phyloP scores from a whole-genome alignment of 2,329 filamentous ascomycete genomes.

The Cordyceps cateniannulata region DNA sequence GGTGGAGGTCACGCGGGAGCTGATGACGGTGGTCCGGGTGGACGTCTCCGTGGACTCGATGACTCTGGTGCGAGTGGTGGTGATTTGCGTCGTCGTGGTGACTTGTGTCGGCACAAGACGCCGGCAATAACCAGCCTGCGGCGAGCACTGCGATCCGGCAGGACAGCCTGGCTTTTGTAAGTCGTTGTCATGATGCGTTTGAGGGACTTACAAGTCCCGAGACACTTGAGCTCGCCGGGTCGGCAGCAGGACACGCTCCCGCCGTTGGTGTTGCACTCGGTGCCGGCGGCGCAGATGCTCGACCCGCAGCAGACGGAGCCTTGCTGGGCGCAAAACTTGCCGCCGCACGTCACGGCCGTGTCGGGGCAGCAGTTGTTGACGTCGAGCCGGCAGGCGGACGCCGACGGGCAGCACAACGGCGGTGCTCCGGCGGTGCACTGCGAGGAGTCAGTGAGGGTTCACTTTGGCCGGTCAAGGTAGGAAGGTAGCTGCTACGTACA shows the following conservation, averaged over 20 bases:
- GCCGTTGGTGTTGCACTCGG: neutral
- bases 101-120: neutral
- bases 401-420: neutral
- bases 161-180: neutral
- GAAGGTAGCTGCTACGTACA: neutral
- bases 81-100: neutral
- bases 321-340: neutral
- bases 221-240: neutral
- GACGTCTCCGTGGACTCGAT: neutral
- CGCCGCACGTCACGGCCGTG: slow-evolving; percentile 2
- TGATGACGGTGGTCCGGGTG: neutral
- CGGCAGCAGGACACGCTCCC: neutral
- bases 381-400: neutral
- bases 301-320: neutral
- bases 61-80: neutral
- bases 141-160: neutral
- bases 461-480: too few species aligned
- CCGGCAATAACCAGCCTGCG: neutral
- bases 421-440: neutral
- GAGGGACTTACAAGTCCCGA: neutral
- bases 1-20: neutral
- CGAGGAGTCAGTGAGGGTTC: neutral
- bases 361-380: neutral
- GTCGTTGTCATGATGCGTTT: too few species aligned
- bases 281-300: neutral